These are phyloP conservation scores for Tausonia pullulans DNA, from an alignment of 1,284 basidiomycete genomes.

Conservation along the genomic window DNA sequence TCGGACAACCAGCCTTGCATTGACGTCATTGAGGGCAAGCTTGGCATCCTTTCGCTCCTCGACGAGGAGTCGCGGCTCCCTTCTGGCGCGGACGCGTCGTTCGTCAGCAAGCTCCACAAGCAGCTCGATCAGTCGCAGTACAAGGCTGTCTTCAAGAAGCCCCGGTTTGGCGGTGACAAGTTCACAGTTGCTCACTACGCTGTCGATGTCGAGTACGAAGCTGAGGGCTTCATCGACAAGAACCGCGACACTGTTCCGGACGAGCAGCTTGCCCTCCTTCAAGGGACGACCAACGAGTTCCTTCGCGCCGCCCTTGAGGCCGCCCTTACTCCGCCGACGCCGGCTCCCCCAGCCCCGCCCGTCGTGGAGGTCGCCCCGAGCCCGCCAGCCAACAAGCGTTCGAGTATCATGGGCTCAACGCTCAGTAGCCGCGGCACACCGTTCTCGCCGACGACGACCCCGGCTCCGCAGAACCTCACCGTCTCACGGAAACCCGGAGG, in stretches of 20 bases:
- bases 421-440: not conserved
- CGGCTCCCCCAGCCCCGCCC: slow-evolving; percentile 38
- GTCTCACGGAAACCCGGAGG: slow-evolving; percentile 52
- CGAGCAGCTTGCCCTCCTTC: slow-evolving; percentile 83
- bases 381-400: slow-evolving; percentile 22
- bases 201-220: slow-evolving; percentile 94
- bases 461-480: not conserved
- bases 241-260: slow-evolving; percentile 98
- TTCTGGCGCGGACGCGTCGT: slow-evolving; percentile 81
- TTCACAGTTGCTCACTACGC: slow-evolving; percentile 99
- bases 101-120: slow-evolving; percentile 84
- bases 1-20: slow-evolving; percentile 98
- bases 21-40: slow-evolving; percentile 93
- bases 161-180: slow-evolving; percentile 88
- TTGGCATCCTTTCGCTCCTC: slow-evolving; percentile 85
- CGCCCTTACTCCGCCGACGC: slow-evolving; percentile 55
- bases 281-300: slow-evolving; percentile 78
- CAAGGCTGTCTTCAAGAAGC: slow-evolving; percentile 91
- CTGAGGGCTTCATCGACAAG: slow-evolving; percentile 97
- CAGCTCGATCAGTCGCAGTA: slow-evolving; percentile 78
- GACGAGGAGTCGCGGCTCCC: slow-evolving; percentile 98
- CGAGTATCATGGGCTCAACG: slow-evolving; percentile 17
- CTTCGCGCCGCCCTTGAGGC: slow-evolving; percentile 88
- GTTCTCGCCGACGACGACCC: not conserved
- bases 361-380: slow-evolving; percentile 22